Base-by-base conservation (phyloP, 345 rosid genomes). In the Kandelia obovata region DNA sequence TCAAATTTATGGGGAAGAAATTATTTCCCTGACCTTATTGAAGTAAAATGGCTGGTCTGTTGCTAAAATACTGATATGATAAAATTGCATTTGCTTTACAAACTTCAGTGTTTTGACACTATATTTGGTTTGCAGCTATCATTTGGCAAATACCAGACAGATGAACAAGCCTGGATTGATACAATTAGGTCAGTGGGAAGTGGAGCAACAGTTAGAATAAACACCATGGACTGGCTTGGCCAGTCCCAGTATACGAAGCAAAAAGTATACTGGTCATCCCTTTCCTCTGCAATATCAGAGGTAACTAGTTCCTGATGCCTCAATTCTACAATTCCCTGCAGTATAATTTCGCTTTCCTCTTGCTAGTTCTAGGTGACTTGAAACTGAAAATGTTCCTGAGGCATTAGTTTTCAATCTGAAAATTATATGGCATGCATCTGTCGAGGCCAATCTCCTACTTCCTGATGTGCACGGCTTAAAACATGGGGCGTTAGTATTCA, bases 151-250 rank as follows among this genome's bases (percentile, higher is more conserved):
- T 81, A 73, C 75, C 89, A 81, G 51, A 64, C 91, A 30, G 96
- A 92, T 75, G 96, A 92, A 58, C 96, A 92, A 74, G 96, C 87
- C 13, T 92, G 98, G 96, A 21, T 88, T 56, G 96, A 87, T 68
- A 86, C 98, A 31, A 88, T 92, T 26, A 88, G 82, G 71, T 92
- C 96, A 8, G 92, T 83, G 28, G 73, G 80, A 26, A 79, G 23
- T 46, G 88, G 92, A 73, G 86, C 80, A 57, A 85, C 83, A 0
- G 83, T 92, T 51, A 84, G 92, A 77, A 90, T 92, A 58, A 88
- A 75, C 68, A 88, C 96, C 8, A 92, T 90, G 93, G 98, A 92
- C 66, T 92, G 96, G 96, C 93, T 92, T 53, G 96, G 98, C 25
- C 98, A 92, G 77, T 88, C 96, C 47, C 90, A 90, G n/a, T 90